These are phyloP conservation scores for Eruca vesicaria DNA, from an alignment of 441 rosid species.

Conservation along the genomic window DNA sequence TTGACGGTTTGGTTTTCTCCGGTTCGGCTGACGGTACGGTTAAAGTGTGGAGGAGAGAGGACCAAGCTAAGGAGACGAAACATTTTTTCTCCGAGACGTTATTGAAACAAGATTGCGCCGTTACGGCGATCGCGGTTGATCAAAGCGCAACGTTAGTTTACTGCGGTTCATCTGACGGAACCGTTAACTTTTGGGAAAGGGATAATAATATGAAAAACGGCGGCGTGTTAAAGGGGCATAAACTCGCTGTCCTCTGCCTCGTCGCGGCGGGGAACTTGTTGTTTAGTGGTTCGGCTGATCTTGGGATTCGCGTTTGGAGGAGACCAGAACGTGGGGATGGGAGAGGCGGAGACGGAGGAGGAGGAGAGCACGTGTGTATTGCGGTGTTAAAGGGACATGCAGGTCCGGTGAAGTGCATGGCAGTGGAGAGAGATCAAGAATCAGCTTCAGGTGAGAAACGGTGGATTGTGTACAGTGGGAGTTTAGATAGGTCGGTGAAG, in stretches of 20 bases:
- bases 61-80: conserved; percentile 83
- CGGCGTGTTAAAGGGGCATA: conserved; percentile 80
- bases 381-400: conserved; percentile 69
- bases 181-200: conserved; percentile 77
- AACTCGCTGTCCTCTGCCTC: conserved; percentile 70
- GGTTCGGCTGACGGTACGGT: conserved; percentile 92
- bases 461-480: conserved; percentile 89
- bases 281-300: conserved; percentile 86
- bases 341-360: conserved; percentile 10
- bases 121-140: conserved; percentile 66
- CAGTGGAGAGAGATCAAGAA: conserved; percentile 62
- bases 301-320: conserved; percentile 82
- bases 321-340: conserved; percentile 37
- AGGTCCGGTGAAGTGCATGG: conserved; percentile 92
- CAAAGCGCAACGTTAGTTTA: conserved; percentile 58
- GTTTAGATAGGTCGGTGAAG: conserved; percentile 84
- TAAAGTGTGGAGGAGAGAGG: conserved; percentile 88
- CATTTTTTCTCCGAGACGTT: conserved; percentile 82
- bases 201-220: conserved; percentile 56
- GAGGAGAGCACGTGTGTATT: conserved; percentile 52
- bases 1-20: conserved; percentile 81
- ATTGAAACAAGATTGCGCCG: conserved; percentile 80
- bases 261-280: conserved; percentile 66
- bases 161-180: conserved; percentile 89
- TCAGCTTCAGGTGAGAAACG: conserved; percentile 38